Percentiles rank a stretch among this genome's conserved stretches.
phyloP scores from a whole-genome alignment of 768 basidiomycete genomes.

The Tephrocybe sp. region DNA sequence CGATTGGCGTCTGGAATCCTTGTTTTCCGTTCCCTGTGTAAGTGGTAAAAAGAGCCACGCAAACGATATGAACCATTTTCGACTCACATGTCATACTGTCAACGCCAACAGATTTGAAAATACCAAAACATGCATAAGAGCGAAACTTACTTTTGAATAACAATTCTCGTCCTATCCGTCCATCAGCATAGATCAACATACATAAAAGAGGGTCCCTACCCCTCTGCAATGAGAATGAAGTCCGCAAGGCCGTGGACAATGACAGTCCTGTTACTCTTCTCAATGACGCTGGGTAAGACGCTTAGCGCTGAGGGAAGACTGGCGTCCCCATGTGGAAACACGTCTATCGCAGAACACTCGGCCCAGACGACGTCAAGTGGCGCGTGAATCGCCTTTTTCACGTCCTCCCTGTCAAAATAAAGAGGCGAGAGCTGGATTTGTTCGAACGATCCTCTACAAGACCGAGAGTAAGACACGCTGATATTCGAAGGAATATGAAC shows the following conservation, averaged over 20 bases:
- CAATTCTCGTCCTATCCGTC: conserved; percentile 49
- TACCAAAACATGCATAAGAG: neutral
- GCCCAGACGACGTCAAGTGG: conserved; percentile 59
- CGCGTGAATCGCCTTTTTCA: conserved; percentile 72
- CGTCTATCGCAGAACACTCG: conserved; percentile 59
- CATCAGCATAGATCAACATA: neutral
- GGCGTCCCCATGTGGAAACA: conserved; percentile 61
- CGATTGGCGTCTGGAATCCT: conserved; percentile 73
- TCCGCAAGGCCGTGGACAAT: conserved; percentile 75
- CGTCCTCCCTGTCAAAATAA: conserved; percentile 70
- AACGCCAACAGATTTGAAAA: neutral
- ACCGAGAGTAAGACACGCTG: neutral
- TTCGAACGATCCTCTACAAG: conserved; percentile 50
- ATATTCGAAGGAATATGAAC: conserved; percentile 16
- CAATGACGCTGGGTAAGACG: conserved; percentile 73
- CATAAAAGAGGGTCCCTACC: conserved; percentile 38
- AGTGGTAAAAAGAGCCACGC: neutral
- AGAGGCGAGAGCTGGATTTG: conserved; percentile 56
- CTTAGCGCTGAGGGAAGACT: conserved; percentile 63
- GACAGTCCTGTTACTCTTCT: conserved; percentile 67
- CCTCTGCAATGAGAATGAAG: conserved; percentile 72
- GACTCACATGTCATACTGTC: conserved; percentile 43
- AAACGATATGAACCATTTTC: no score
- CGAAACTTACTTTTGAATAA: conserved; percentile 57
- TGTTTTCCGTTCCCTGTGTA: conserved; percentile 56